Evolutionary conservation across 768 basidiomycete genomes (phyloP).

Genomic region (Tylopilus felleus): DNA sequence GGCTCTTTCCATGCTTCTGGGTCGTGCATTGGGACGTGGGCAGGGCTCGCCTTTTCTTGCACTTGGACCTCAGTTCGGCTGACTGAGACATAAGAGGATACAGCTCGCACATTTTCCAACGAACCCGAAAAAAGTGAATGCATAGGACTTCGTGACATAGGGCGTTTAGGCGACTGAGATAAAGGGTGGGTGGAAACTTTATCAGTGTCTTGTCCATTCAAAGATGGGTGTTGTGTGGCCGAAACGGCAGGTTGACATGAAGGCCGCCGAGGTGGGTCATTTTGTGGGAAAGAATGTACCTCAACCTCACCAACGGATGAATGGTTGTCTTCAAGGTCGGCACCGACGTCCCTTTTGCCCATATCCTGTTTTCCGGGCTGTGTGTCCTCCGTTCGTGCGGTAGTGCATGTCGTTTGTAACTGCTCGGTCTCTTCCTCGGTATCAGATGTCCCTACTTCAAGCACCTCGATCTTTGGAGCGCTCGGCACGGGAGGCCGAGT

Average conservation of each 20-base stretch:
- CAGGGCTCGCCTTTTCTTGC: background rate
- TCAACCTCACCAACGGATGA: conserved; percentile 8
- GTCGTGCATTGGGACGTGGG: conserved; percentile 19
- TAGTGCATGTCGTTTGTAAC: background rate
- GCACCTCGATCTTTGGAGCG: conserved; percentile 5
- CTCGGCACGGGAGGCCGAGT: conserved; percentile 1
- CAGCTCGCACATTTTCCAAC: background rate
- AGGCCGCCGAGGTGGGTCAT: background rate
- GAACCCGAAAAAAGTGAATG: conserved; percentile 29
- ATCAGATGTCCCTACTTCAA: conserved; percentile 12
- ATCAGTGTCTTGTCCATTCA: background rate
- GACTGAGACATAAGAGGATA: background rate
- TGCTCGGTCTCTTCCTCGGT: conserved; percentile 11
- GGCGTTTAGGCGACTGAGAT: background rate
- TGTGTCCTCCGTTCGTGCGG: background rate
- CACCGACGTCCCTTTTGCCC: background rate
- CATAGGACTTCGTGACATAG: conserved; percentile 13
- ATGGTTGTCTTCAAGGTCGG: background rate
- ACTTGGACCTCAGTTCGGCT: background rate
- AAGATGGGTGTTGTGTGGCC: background rate
- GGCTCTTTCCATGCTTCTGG: conserved; percentile 30
- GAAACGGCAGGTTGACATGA: background rate
- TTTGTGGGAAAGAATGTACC: background rate
- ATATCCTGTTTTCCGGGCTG: background rate
- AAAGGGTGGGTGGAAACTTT: background rate